Evolutionary conservation across 495 filamentous ascomycete genomes (phyloP), one percentile per base, ranked within the genome.

Genomic region (Oidiodendron maius): DNA sequence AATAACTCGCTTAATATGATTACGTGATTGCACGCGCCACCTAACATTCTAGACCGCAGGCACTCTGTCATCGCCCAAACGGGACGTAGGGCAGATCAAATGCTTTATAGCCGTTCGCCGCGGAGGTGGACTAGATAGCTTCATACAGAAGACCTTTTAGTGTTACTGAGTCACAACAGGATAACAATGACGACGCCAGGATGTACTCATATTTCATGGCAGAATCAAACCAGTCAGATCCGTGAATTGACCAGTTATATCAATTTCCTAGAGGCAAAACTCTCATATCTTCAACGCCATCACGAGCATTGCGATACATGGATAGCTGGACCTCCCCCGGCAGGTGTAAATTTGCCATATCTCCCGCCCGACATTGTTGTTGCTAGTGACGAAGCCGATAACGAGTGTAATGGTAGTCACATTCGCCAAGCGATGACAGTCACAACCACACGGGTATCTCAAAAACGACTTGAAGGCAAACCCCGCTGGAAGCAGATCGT

Each of bases 401-500:
- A 16, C 37, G 37, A 40, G 37, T 16, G 3, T 0, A 40, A 21
- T 40, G 37, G 11, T 23, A 16, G 17, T n/a, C n/a, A n/a, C n/a
- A n/a, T n/a, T n/a, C n/a, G n/a, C n/a, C 24, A 30, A 26, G 3
- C 24, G 9, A 16, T 24, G 5, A 15, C 42, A 6, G 11, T 32
- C 13, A 22, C 28, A 26, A 23, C 42, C 16, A 18, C 18, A 11
- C n/a, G n/a, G n/a, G n/a, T n/a, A n/a, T 12, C 10, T 2, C 28
- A 44, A 18, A 28, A 25, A 30, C 4, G 23, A 32, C 18, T 15
- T 2, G 24, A 28, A 11, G 24, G 13, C 5, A 44, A 5, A 2
- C 42, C 42, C 2, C 15, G 42, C n/a, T 47, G 44, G 44, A 47
- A 38, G 38, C 28, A 24, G 8, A 36, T 64, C 21, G 13, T 26